These are phyloP conservation scores for Trypanosomatidae sp. DNA, from an alignment of 208 protist species.

Conservation along the genomic window DNA sequence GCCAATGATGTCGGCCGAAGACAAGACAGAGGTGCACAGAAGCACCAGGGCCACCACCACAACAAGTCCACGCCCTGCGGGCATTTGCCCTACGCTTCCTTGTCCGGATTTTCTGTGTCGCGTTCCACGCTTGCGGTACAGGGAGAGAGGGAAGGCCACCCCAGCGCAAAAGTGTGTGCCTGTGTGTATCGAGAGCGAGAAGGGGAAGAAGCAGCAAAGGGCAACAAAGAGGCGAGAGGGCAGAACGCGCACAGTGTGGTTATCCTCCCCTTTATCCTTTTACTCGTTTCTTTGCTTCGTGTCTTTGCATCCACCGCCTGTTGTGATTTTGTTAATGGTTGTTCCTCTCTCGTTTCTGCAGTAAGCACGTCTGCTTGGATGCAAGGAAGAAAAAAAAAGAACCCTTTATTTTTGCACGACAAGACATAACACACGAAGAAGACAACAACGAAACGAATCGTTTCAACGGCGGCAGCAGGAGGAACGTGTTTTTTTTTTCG, in stretches of 20 bases:
- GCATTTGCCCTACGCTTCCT: neutral
- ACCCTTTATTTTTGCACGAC: too few species aligned
- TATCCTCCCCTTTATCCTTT: too few species aligned
- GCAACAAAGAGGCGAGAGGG: neutral
- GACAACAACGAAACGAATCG: neutral
- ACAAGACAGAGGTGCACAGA: slow-evolving; percentile 1
- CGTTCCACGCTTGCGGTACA: neutral
- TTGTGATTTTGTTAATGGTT: too few species aligned
- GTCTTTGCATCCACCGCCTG: too few species aligned
- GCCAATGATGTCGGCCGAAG: slow-evolving; percentile 3
- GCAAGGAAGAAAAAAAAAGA: too few species aligned
- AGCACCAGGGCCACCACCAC: slow-evolving; percentile 12
- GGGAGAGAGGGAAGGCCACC: neutral
- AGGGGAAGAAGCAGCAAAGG: neutral
- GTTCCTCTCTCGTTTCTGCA: too few species aligned
- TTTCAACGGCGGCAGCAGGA: neutral
- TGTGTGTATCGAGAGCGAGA: neutral
- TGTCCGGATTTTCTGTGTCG: neutral
- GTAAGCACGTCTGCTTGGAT: too few species aligned
- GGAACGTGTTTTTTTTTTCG: too few species aligned
- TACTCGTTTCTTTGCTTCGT: too few species aligned
- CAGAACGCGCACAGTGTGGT: neutral
- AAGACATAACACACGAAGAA: too few species aligned
- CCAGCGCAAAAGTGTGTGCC: too few species aligned
- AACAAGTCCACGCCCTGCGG: neutral